These are phyloP conservation scores for Haplosporangium sp. DNA, from an alignment of 371 early-diverging fungal species.

Conservation along the genomic window DNA sequence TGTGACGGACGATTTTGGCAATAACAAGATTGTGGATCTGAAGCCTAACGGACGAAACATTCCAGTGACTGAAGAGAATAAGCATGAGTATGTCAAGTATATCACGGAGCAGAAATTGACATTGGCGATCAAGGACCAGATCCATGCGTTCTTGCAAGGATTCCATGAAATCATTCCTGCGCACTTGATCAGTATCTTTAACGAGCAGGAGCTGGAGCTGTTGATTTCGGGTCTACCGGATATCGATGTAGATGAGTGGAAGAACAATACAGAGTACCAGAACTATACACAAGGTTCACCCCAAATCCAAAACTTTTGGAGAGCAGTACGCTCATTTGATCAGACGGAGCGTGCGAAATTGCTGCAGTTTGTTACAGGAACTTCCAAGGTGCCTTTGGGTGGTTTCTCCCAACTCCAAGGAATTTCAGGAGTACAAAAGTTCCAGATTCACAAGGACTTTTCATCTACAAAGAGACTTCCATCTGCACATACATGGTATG, in stretches of 20 bases:
- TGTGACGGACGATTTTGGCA: slow-evolving; percentile 96
- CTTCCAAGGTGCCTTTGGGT: slow-evolving; percentile 97
- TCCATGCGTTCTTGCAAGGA: slow-evolving; percentile 93
- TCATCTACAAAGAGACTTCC: slow-evolving; percentile 90
- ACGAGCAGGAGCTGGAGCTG: slow-evolving; percentile 98
- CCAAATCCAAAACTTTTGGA: slow-evolving; percentile 99
- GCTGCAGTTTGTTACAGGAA: slow-evolving; percentile 98
- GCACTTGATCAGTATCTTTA: slow-evolving; percentile 93
- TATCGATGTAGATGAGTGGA: slow-evolving; percentile 99
- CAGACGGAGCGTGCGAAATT: slow-evolving; percentile 98
- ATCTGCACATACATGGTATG: slow-evolving; percentile 98
- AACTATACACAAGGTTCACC: slow-evolving; percentile 89
- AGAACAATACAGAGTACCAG: slow-evolving; percentile 96
- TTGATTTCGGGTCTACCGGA: slow-evolving; percentile 98
- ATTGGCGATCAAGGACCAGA: slow-evolving; percentile 92
- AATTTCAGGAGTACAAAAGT: slow-evolving; percentile 94
- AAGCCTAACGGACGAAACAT: slow-evolving; percentile 93
- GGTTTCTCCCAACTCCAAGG: slow-evolving; percentile 97
- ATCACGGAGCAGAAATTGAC: slow-evolving; percentile 92
- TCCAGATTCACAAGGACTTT: slow-evolving; percentile 98
- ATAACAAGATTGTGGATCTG: slow-evolving; percentile 86
- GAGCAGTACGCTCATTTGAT: slow-evolving; percentile 97
- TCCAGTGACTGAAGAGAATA: slow-evolving; percentile 96
- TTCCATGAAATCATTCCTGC: slow-evolving; percentile 97
- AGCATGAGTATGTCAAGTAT: slow-evolving; percentile 95